phyloP scores from a whole-genome alignment of 441 rosid genomes.

The Bocquillonia castaneifolia region DNA sequence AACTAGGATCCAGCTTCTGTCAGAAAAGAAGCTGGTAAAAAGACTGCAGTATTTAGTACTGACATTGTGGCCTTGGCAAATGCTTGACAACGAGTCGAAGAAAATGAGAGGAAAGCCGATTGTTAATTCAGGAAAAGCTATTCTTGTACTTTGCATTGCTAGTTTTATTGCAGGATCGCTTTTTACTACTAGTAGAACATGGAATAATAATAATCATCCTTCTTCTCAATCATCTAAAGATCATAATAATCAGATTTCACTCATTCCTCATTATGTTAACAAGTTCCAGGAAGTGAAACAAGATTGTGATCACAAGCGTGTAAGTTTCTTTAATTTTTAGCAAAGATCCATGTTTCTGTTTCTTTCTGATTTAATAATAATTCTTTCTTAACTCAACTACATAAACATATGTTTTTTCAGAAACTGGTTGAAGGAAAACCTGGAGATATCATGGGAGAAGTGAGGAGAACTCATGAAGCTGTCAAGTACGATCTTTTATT shows the following conservation, averaged over 20 bases:
- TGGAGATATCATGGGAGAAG: slow-evolving; percentile 59
- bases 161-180: slow-evolving; percentile 74
- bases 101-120: slow-evolving; percentile 66
- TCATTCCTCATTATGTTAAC: slow-evolving; percentile 26
- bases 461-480: slow-evolving; percentile 63
- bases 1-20: slow-evolving; percentile 13
- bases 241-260: slow-evolving; percentile 27
- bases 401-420: slow-evolving; percentile 25
- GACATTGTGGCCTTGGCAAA: slow-evolving; percentile 18
- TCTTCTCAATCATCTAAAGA: slow-evolving; percentile 27
- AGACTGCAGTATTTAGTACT: slow-evolving; percentile 13
- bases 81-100: slow-evolving; percentile 26
- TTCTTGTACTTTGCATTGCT: slow-evolving; percentile 50
- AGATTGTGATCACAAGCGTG: slow-evolving; percentile 67
- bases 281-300: slow-evolving; percentile 23
- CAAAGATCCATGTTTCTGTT: too few species aligned
- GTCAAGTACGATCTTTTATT: too few species aligned
- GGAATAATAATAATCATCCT: slow-evolving; percentile 36
- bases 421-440: slow-evolving; percentile 51
- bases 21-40: slow-evolving; percentile 15
- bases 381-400: too few species aligned
- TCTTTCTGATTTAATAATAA: too few species aligned
- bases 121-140: slow-evolving; percentile 51
- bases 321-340: slow-evolving; percentile 24
- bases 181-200: slow-evolving; percentile 40